Evolutionary conservation across 164 flowering plant genomes (phyloP).

Genomic region (Tinospora cordifolia): DNA sequence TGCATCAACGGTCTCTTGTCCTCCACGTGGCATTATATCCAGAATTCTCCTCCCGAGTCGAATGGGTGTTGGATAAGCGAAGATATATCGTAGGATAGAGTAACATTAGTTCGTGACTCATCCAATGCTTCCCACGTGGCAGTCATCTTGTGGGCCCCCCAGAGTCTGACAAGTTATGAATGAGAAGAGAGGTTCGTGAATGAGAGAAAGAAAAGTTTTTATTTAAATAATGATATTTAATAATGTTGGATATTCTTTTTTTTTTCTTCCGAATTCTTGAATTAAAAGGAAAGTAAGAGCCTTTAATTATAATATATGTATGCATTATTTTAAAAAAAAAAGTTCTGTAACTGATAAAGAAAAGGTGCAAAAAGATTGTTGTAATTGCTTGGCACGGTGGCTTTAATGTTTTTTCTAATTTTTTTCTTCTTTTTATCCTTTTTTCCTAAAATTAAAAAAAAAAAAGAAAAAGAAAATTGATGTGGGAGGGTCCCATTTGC

Average conservation of each 20-base stretch:
- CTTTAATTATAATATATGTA: neutral
- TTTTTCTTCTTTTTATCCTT: neutral
- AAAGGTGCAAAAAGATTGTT: constrained; percentile 19
- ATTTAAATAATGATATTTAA: constrained; percentile 11
- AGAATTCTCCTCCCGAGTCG: constrained; percentile 9
- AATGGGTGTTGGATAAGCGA: neutral
- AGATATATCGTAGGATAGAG: neutral
- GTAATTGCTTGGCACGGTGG: constrained; percentile 40
- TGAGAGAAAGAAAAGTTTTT: neutral
- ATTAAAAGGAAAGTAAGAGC: constrained; percentile 28
- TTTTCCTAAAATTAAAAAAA: neutral
- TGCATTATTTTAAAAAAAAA: neutral
- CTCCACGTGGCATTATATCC: constrained; percentile 28
- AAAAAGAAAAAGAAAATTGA: neutral
- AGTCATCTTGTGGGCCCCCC: too few relatives aligned
- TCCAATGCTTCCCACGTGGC: neutral
- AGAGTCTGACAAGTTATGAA: too few relatives aligned
- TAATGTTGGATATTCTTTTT: constrained; percentile 11
- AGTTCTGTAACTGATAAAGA: neutral
- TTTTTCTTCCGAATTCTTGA: constrained; percentile 26
- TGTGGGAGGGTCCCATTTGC: constrained; percentile 29
- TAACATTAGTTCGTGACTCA: neutral
- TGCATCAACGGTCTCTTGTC: constrained; percentile 1
- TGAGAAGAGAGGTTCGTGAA: too few relatives aligned
- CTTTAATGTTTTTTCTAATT: constrained; percentile 6